Conservation (phyloP, 257 asterid genomes). For the Solanum sejunctum region DNA sequence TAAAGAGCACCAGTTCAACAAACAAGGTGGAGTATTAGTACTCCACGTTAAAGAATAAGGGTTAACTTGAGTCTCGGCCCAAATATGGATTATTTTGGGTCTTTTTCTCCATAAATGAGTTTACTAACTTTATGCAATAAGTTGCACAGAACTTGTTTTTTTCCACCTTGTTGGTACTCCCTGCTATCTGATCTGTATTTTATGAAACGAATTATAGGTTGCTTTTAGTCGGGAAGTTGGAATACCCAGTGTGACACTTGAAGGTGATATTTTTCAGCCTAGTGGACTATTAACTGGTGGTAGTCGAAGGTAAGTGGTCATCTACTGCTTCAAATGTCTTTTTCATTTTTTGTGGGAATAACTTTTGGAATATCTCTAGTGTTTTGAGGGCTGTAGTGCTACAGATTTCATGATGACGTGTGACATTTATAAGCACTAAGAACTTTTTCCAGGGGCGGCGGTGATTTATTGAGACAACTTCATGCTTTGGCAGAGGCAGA, state of each 20-base stretch:
- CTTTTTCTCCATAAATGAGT: background rate
- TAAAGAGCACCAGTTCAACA: background rate
- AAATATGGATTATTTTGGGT: background rate
- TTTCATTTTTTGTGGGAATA: background rate
- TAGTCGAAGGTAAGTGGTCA: conserved; percentile 67
- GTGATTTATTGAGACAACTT: conserved; percentile 73
- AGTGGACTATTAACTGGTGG: conserved; percentile 98
- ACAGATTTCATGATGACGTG: background rate
- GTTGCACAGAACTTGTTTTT: background rate
- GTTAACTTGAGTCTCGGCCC: background rate
- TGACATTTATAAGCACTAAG: conserved; percentile 4
- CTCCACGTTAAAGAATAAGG: background rate
- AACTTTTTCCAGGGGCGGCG: conserved; percentile 76
- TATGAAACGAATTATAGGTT: conserved; percentile 37
- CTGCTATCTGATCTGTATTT: background rate
- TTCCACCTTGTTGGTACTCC: background rate
- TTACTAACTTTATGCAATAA: background rate
- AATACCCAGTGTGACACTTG: conserved; percentile 66
- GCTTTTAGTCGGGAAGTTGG: conserved; percentile 59
- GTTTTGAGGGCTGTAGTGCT: background rate
- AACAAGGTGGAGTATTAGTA: background rate
- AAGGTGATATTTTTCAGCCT: conserved; percentile 94
- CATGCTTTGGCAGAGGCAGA: conserved; percentile 81
- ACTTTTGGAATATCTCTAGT: background rate
- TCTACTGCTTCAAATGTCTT: background rate